Percentiles rank a stretch among this genome's conserved stretches.
phyloP scores from a whole-genome alignment of 2,329 filamentous ascomycete species.

The Teratosphaeria destructans region DNA sequence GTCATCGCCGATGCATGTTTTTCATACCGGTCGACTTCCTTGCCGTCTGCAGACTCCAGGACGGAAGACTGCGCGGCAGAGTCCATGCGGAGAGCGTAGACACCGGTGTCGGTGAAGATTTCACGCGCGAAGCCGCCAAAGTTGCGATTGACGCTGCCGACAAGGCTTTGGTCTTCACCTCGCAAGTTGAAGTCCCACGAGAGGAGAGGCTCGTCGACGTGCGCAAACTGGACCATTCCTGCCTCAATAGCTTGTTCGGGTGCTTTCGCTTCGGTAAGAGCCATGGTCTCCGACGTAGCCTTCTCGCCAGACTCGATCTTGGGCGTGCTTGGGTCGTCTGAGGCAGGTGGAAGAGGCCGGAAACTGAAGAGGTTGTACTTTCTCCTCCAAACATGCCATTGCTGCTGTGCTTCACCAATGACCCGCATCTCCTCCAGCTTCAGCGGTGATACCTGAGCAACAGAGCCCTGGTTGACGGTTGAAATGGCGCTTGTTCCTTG shows the following conservation, averaged over 20 bases:
- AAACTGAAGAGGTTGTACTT: slow-evolving; percentile 58
- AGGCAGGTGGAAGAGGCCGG: slow-evolving; percentile 30
- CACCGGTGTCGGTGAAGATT: slow-evolving; percentile 55
- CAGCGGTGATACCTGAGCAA: slow-evolving; percentile 44
- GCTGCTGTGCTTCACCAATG: slow-evolving; percentile 53
- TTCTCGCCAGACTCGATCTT: slow-evolving; percentile 26
- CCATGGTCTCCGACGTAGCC: slow-evolving; percentile 31
- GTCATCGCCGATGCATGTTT: slow-evolving; percentile 44
- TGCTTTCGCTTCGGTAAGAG: slow-evolving; percentile 40
- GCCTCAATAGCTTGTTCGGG: slow-evolving; percentile 27
- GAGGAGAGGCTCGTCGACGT: slow-evolving; percentile 51
- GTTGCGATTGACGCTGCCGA: slow-evolving; percentile 54
- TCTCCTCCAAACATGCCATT: slow-evolving; percentile 51
- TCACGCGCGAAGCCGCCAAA: slow-evolving; percentile 54
- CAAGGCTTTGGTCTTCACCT: slow-evolving; percentile 38
- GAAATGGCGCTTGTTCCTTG: slow-evolving; percentile 36
- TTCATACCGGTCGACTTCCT: slow-evolving; percentile 18
- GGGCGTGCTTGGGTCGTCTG: slow-evolving; percentile 26
- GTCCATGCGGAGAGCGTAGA: slow-evolving; percentile 56
- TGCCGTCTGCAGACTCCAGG: slow-evolving; percentile 13
- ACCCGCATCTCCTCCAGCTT: slow-evolving; percentile 49
- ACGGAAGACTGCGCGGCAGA: slow-evolving; percentile 37
- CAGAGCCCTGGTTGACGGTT: slow-evolving; percentile 31
- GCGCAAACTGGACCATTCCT: slow-evolving; percentile 50
- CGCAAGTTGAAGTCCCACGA: slow-evolving; percentile 55